Base-by-base conservation (phyloP, 139 green algal genomes). In the Chlorella vulgaris region DNA sequence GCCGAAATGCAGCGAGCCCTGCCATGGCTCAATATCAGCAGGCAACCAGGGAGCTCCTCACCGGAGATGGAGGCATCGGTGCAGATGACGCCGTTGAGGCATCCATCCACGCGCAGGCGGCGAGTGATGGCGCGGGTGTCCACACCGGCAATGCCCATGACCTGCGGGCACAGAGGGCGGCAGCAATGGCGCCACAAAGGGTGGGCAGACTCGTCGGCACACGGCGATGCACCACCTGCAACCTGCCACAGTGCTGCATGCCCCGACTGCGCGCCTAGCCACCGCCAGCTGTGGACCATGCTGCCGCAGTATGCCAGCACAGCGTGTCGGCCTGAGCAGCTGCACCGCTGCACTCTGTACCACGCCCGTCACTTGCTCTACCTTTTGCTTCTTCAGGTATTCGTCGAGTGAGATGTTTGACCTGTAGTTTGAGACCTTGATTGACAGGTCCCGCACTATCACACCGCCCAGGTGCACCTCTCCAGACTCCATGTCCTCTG, bases 371-470 rank as follows among this genome's bases (percentile, higher is more conserved):
- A 58, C 15, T n/a, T 65, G 55, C 58, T 28, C 31, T 21, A 94
- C 91, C 69, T 86, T 85, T 80, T 96, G 85, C 74, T 90, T 65
- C 76, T 93, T 91, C 43, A 87, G 85, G 83, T 97, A 99, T 58
- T 93, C 91, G 47, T 95, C 90, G 81, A 99, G 90, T 0, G 91
- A 93, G 85, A 92, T 89, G n/a, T 71, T 88, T 5, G 94, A 92
- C 36, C 97, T 93, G 89, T 99, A 99, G 92, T 99, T 99, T 60
- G 93, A 98, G 13, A 99, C 97, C 0, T 83, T 82, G 58, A 88
- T 77, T 35, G 91, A 95, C 5, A 96, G 85, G 83, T 98, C 91
- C 24, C 94, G 89, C 7, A 97, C 89, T 65, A 99, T 94, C 36
- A 98, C 92, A 28, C 83, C 94, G n/a, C 91, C 88, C 69, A 98